A percentile compares a stretch with the other conserved stretches of the same genome.
Evolutionary conservation across 495 filamentous ascomycete genomes (phyloP).

Genomic region (Podospora pseudoanserina): DNA sequence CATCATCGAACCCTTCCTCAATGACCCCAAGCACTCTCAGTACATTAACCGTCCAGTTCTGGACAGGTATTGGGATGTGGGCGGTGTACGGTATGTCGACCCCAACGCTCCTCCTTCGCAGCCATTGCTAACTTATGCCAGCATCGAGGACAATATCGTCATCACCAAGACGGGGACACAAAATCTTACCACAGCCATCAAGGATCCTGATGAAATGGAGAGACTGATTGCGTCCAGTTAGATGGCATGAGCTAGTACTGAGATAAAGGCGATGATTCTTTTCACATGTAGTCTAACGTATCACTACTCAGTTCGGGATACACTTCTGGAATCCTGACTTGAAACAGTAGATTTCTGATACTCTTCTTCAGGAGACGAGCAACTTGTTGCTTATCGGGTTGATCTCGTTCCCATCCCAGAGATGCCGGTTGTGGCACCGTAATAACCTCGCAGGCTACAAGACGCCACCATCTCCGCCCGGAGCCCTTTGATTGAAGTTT

Average conservation of each 20-base stretch:
- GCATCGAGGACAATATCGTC: conserved; percentile 67
- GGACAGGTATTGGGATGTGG: conserved; percentile 83
- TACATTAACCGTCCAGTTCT: conserved; percentile 73
- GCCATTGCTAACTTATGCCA: conserved; percentile 22
- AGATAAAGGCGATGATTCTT: neutral
- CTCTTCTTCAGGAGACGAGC: too few relatives aligned
- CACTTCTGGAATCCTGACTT: neutral
- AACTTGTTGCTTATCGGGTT: too few relatives aligned
- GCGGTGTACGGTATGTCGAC: conserved; percentile 63
- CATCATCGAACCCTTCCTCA: conserved; percentile 80
- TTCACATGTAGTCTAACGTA: neutral
- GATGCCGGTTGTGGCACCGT: neutral
- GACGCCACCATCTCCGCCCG: neutral
- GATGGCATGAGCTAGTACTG: neutral
- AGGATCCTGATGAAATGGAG: conserved; percentile 69
- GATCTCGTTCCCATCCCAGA: neutral
- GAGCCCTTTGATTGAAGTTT: neutral
- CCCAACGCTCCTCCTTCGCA: neutral
- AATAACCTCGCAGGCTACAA: neutral
- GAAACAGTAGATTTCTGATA: neutral
- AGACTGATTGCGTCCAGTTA: conserved; percentile 44
- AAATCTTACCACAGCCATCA: conserved; percentile 75
- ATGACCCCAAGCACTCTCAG: conserved; percentile 62
- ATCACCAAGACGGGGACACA: conserved; percentile 73
- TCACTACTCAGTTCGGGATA: neutral